A percentile compares a stretch with the other conserved stretches of the same genome.
Evolutionary conservation across 768 basidiomycete species (phyloP).

Genomic region (Leccinellum rugosiceps): DNA sequence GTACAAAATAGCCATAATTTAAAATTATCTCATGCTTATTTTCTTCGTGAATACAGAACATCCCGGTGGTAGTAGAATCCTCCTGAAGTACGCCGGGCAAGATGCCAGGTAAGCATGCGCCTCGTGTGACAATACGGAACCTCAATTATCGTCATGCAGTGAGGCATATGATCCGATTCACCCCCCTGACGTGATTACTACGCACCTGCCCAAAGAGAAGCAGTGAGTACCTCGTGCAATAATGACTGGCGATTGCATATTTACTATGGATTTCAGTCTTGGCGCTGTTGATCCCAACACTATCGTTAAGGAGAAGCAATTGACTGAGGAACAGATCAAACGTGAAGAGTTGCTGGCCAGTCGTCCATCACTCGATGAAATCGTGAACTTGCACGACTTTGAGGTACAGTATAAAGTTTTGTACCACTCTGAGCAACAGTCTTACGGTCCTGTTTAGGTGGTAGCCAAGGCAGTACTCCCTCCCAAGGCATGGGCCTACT

Average conservation of each 20-base stretch:
- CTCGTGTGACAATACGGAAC: not conserved
- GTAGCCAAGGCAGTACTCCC: slow-evolving; percentile 78
- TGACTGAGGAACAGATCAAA: slow-evolving; percentile 67
- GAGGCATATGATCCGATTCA: slow-evolving; percentile 84
- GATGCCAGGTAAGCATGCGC: slow-evolving; percentile 66
- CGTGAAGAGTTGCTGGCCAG: slow-evolving; percentile 56
- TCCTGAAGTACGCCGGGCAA: slow-evolving; percentile 81
- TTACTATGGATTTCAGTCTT: slow-evolving; percentile 38
- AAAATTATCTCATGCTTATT: not conserved
- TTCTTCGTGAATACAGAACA: slow-evolving; percentile 41
- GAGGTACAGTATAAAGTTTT: slow-evolving; percentile 59
- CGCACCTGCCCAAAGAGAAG: slow-evolving; percentile 77
- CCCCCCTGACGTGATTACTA: slow-evolving; percentile 73
- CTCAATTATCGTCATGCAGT: not conserved
- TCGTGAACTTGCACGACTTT: slow-evolving; percentile 89
- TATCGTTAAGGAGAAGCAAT: slow-evolving; percentile 55
- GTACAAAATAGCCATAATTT: slow-evolving; percentile 48
- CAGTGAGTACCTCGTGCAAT: slow-evolving; percentile 46
- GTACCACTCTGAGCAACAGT: too few relatives aligned
- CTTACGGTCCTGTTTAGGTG: slow-evolving; percentile 40
- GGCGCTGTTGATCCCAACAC: slow-evolving; percentile 68
- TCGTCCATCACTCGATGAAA: slow-evolving; percentile 69
- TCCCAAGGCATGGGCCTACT: slow-evolving; percentile 90
- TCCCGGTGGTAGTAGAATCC: slow-evolving; percentile 77
- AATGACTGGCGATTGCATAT: not conserved